Evolutionary conservation across 2,329 filamentous ascomycete genomes (phyloP).

Genomic region (Furcasterigmium furcatum): DNA sequence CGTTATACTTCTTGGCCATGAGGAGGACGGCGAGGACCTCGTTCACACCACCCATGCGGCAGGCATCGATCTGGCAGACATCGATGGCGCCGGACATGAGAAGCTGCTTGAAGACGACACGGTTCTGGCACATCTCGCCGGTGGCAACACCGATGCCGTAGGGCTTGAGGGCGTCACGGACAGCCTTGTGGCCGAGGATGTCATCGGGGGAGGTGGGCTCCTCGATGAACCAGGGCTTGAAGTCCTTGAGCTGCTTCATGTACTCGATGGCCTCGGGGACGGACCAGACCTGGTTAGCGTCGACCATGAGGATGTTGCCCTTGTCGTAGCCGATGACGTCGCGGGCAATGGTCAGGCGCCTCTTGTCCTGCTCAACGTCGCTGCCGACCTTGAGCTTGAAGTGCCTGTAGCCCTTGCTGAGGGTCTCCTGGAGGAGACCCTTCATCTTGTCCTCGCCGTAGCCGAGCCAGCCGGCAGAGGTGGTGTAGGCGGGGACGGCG

Average conservation of each 20-base stretch:
- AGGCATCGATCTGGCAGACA: slow-evolving; percentile 87
- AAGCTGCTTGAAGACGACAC: slow-evolving; percentile 91
- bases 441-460: slow-evolving; percentile 88
- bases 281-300: slow-evolving; percentile 91
- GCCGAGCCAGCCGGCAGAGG: slow-evolving; percentile 86
- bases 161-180: slow-evolving; percentile 74
- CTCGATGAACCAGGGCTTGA: slow-evolving; percentile 92
- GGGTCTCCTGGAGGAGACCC: slow-evolving; percentile 67
- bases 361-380: slow-evolving; percentile 67
- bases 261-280: slow-evolving; percentile 85
- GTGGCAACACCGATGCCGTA: slow-evolving; percentile 81
- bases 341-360: slow-evolving; percentile 69
- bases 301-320: slow-evolving; percentile 86
- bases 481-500: slow-evolving; percentile 89
- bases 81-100: slow-evolving; percentile 78
- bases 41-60: slow-evolving; percentile 85
- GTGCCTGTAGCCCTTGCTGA: slow-evolving; percentile 73
- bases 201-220: slow-evolving; percentile 91
- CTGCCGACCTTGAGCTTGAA: slow-evolving; percentile 91
- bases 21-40: slow-evolving; percentile 88
- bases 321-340: slow-evolving; percentile 79
- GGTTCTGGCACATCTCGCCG: slow-evolving; percentile 94
- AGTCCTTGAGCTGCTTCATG: slow-evolving; percentile 79
- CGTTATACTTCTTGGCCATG: slow-evolving; percentile 73
- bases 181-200: slow-evolving; percentile 81